Evolutionary conservation across 2,329 filamentous ascomycete species (phyloP), one percentile per base, ranked within the genome.

Genomic region (Calcarisporium arbuscula): DNA sequence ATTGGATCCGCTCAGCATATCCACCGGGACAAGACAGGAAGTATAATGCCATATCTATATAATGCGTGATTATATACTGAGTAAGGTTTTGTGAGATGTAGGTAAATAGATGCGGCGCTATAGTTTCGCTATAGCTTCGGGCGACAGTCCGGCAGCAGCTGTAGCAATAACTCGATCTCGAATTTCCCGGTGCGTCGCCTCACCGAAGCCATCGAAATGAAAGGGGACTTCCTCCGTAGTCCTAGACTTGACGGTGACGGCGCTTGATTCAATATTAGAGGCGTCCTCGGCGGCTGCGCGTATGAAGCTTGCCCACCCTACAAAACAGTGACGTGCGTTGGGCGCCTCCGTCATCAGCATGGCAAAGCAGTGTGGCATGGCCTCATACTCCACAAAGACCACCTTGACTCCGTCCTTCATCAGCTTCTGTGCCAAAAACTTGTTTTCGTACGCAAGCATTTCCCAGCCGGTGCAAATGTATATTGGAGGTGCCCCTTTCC

Each of bases 311-410:
- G 72, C 59, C 71, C 77, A 77, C 4, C 62, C 60, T 11, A 66
- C 54, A 38, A 76, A 70, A 47, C 76, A 82, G 30, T 70, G 64
- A 44, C 51, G 59, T 4, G 70, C 60, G 19, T 59, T 65, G 2
- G 63, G 51, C 3, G 68, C 52, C 5, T 59, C 56, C 2, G 65
- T 56, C 36, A 85, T 58, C 2, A 85, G 43, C 42, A 77, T 48
- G 1, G 71, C 74, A 51, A 86, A 90, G 46, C 75, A 77, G 58
- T 89, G 85, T 35, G 85, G 83, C 85, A 90, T 90, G 4, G 77
- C 81, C 54, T 88, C 80, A 52, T 79, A 92, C 58, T 86, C 75
- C 52, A 85, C 76, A 48, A 79, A 82, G 4, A 75, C 66, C 0
- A 89, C 73, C 1, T 49, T 51, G 1, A 81, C 80, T 5, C 74